Evolutionary conservation across 345 rosid species (phyloP).

Genomic region (Gossypium rotundifolium): DNA sequence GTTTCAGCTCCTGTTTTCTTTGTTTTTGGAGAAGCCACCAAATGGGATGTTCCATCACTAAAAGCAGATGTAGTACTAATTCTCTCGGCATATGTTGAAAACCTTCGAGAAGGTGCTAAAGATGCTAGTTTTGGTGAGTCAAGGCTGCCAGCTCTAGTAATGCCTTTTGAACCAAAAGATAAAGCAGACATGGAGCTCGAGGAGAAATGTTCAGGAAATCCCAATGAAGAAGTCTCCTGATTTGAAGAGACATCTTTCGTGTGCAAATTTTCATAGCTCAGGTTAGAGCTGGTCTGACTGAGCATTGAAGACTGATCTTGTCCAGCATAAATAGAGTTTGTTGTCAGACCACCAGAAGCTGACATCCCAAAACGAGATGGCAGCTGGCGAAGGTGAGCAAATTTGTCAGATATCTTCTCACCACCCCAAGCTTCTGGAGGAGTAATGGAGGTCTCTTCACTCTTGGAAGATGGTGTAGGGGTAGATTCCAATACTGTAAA

Average conservation of each 20-base stretch:
- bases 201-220: constrained; percentile 46
- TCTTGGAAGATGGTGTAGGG: constrained; percentile 64
- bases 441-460: constrained; percentile 69
- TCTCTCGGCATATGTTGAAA: constrained; percentile 79
- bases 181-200: constrained; percentile 43
- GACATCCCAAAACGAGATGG: constrained; percentile 58
- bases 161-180: constrained; percentile 38
- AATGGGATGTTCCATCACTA: constrained; percentile 51
- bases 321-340: constrained; percentile 61
- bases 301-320: constrained; percentile 55
- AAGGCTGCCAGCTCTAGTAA: constrained; percentile 36
- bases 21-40: constrained; percentile 66
- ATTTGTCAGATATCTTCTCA: constrained; percentile 71
- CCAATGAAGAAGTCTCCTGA: constrained; percentile 43
- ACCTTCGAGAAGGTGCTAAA: constrained; percentile 49
- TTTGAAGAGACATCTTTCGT: constrained; percentile 44
- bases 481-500: constrained; percentile 38
- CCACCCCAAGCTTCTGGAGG: constrained; percentile 99
- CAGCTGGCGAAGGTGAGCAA: constrained; percentile 45
- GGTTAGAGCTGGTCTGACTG: constrained; percentile 40
- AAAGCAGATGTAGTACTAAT: constrained; percentile 76
- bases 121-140: constrained; percentile 52
- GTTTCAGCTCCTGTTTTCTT: constrained; percentile 93
- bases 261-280: constrained; percentile 38
- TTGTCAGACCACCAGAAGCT: constrained; percentile 47